Conservation (phyloP, 202 grass and related monocot species). For the Schoenoplectus tabernaemontani region DNA sequence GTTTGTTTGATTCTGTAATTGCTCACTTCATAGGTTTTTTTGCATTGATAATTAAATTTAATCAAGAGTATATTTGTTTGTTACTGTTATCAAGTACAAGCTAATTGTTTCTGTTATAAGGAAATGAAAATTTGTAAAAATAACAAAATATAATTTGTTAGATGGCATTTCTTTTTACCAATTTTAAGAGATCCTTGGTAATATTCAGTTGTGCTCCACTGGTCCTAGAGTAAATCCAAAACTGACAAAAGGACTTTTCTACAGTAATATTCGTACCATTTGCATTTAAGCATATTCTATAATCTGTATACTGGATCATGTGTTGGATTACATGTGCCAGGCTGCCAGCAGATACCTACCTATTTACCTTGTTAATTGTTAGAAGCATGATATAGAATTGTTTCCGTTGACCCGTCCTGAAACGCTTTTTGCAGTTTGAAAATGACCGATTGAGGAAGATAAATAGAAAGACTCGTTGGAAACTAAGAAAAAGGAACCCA, state of each 20-base stretch:
- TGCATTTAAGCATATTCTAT: background rate
- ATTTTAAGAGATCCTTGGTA: background rate
- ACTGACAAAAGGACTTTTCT: background rate
- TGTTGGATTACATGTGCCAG: background rate
- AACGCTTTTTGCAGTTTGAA: too few species aligned
- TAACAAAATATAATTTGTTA: background rate
- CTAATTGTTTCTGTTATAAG: background rate
- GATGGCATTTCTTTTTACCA: background rate
- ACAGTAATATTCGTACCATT: background rate
- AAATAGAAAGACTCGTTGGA: too few species aligned
- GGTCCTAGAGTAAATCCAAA: background rate
- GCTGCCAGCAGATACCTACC: too few species aligned
- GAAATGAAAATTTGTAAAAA: slow-evolving; percentile 14
- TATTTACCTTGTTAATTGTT: too few species aligned
- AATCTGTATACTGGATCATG: background rate
- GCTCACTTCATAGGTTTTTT: background rate
- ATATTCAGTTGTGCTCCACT: background rate
- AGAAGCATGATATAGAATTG: too few species aligned
- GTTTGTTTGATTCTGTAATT: background rate
- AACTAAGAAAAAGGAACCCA: too few species aligned
- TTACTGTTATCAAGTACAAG: background rate
- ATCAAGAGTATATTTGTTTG: background rate
- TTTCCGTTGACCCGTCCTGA: too few species aligned
- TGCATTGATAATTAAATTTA: slow-evolving; percentile 1
- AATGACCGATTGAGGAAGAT: too few species aligned